phyloP scores from a whole-genome alignment of 371 early-diverging fungal species.

The Gilbertella persicaria region DNA sequence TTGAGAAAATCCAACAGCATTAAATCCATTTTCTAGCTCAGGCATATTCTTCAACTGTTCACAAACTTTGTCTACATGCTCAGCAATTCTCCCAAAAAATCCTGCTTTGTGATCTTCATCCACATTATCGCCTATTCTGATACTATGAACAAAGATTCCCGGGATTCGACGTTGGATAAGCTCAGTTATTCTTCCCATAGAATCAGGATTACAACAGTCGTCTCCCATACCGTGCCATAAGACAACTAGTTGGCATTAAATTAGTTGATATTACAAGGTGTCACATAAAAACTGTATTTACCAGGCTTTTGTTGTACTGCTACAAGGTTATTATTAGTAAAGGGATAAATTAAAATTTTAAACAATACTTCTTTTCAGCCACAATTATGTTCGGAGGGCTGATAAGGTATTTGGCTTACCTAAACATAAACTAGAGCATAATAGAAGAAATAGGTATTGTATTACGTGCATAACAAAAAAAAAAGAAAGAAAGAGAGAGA shows the following conservation, averaged over 20 bases:
- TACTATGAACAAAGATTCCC: slow-evolving; percentile 75
- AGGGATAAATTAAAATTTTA: neutral
- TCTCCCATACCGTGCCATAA: slow-evolving; percentile 95
- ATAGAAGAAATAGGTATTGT: no score
- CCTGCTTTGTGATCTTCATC: slow-evolving; percentile 75
- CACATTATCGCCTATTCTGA: slow-evolving; percentile 63
- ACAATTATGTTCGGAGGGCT: slow-evolving; percentile 3
- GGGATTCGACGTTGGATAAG: slow-evolving; percentile 59
- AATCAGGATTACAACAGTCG: slow-evolving; percentile 70
- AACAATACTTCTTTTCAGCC: slow-evolving; percentile 7
- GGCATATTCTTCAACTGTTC: slow-evolving; percentile 52
- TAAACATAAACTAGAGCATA: slow-evolving; percentile 11
- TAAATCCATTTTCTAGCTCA: slow-evolving; percentile 73
- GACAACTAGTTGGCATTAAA: slow-evolving; percentile 45
- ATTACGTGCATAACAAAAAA: no score
- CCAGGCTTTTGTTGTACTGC: slow-evolving; percentile 9
- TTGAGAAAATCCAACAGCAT: slow-evolving; percentile 96
- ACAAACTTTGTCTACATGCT: slow-evolving; percentile 69
- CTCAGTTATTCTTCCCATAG: slow-evolving; percentile 64
- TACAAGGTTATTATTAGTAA: neutral
- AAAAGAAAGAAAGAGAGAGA: no score
- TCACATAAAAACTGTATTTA: neutral
- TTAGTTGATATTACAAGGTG: neutral
- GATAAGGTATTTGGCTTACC: neutral
- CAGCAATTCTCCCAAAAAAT: slow-evolving; percentile 81